Conservation (phyloP, 441 rosid species). For the Bruguiera hainesii region DNA sequence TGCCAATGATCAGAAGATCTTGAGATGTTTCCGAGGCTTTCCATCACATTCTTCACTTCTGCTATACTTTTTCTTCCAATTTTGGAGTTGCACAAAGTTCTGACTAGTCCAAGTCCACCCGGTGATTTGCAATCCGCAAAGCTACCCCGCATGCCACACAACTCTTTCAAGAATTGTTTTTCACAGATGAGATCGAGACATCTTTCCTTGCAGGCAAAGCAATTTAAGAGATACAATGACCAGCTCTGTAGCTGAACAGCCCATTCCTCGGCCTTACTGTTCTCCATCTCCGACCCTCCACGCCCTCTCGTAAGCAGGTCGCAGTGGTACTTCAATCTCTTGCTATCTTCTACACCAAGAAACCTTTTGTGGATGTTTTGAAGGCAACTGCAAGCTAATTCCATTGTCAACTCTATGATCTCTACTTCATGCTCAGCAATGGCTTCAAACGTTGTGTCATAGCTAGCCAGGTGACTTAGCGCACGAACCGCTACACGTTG, state of each 20-base stretch:
- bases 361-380: slow-evolving; percentile 44
- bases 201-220: slow-evolving; percentile 58
- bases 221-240: slow-evolving; percentile 67
- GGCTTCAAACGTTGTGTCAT: slow-evolving; percentile 51
- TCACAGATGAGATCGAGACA: slow-evolving; percentile 45
- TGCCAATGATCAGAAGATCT: slow-evolving; percentile 78
- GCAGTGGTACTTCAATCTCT: slow-evolving; percentile 59
- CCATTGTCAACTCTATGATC: slow-evolving; percentile 45
- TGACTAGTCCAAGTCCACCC: slow-evolving; percentile 54
- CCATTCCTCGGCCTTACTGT: slow-evolving; percentile 81
- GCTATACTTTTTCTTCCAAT: slow-evolving; percentile 54
- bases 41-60: slow-evolving; percentile 29
- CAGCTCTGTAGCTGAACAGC: slow-evolving; percentile 69
- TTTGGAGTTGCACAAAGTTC: slow-evolving; percentile 49
- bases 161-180: slow-evolving; percentile 40
- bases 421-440: slow-evolving; percentile 49
- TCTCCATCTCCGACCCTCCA: slow-evolving; percentile 55
- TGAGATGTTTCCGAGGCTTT: slow-evolving; percentile 50
- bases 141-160: slow-evolving; percentile 67
- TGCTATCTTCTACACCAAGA: slow-evolving; percentile 42
- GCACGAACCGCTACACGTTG: slow-evolving; percentile 80
- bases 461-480: slow-evolving; percentile 67
- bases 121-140: slow-evolving; percentile 50
- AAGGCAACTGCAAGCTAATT: slow-evolving; percentile 43
- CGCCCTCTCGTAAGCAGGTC: slow-evolving; percentile 71